Conservation (phyloP, 768 basidiomycete genomes). For the Xerocomellus chrysenteron region DNA sequence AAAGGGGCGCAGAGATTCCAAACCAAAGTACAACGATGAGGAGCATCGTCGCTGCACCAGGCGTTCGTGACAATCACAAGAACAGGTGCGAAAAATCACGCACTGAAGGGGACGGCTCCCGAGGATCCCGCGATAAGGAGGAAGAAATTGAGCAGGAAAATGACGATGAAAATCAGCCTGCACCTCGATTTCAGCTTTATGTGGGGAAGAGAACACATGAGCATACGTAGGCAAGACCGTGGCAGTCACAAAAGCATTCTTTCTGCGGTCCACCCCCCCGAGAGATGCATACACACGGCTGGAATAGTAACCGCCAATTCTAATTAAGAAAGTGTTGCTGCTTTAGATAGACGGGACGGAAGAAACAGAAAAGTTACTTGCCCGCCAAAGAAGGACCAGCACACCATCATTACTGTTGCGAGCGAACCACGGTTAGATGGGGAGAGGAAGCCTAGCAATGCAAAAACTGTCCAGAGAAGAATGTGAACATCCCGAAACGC, state of each 20-base stretch:
- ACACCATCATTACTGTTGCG: conserved; percentile 65
- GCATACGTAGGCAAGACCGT: conserved; percentile 83
- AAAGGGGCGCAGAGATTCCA: conserved; percentile 89
- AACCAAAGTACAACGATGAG: conserved; percentile 88
- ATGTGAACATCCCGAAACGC: conserved; percentile 3
- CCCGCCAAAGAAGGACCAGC: conserved; percentile 93
- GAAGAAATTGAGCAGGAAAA: conserved; percentile 91
- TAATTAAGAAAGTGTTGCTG: conserved; percentile 27
- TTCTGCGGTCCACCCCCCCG: conserved; percentile 67
- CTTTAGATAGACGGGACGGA: background rate
- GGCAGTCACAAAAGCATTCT: conserved; percentile 86
- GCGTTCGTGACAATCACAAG: background rate
- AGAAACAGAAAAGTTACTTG: conserved; percentile 28
- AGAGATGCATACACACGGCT: conserved; percentile 79
- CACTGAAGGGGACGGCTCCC: conserved; percentile 94
- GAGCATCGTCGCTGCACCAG: conserved; percentile 68
- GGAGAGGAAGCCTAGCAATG: conserved; percentile 87
- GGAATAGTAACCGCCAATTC: conserved; percentile 87
- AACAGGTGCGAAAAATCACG: conserved; percentile 10
- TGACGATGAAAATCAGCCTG: conserved; percentile 78
- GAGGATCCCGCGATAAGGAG: conserved; percentile 83
- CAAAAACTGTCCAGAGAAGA: conserved; percentile 62
- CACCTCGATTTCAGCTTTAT: conserved; percentile 6
- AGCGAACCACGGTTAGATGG: conserved; percentile 95
- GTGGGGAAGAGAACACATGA: background rate